Evolutionary conservation across 345 rosid genomes (phyloP), one percentile per base, ranked within the genome.

Genomic region (Moricandia moricandioides): DNA sequence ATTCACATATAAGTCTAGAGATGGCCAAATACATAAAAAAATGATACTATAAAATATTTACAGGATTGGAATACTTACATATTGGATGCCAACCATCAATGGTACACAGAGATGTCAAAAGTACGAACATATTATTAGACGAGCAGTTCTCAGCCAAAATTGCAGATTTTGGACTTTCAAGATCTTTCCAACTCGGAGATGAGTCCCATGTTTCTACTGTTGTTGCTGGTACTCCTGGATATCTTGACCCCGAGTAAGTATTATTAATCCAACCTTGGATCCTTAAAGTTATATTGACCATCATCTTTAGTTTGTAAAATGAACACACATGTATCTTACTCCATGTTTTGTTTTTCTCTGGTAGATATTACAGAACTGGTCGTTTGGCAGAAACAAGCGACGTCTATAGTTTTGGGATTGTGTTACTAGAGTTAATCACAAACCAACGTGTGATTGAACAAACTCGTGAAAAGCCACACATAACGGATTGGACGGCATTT

Each of bases 361-460:
- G 30, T 24, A 83, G 83, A 70, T 69, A 54, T 37, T 69, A 60
- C 7, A 39, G 24, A 47, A 74, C 82, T 0, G 57, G 73, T 62
- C 80, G 78, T 29, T 63, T 87, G 21, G 78, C 78, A 0, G 78
- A 78, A 52, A 73, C 45, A 54, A 87, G 84, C 3, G 89, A 86
- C 71, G 83, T 88, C 3, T 86, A 84, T 17, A 83, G 85, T 70
- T 87, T 80, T 17, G 86, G 88, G 1, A 79, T 87, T 26, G 73
- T 85, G 14, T 71, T 87, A 0, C 9, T 87, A 4, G 85, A 85
- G 76, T 56, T 85, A 3, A 78, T 84, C 33, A 84, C 88, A 3
- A 81, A 87, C 40, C 75, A 60, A 52, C 79, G 79, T 0, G 85
- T 81, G 17, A 59, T 83, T 18, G 70, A 69, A 0, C 69, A 59